Evolutionary conservation across 2,329 filamentous ascomycete genomes (phyloP), one percentile per base, ranked within the genome.

Genomic region (Calonectria fujianensis): DNA sequence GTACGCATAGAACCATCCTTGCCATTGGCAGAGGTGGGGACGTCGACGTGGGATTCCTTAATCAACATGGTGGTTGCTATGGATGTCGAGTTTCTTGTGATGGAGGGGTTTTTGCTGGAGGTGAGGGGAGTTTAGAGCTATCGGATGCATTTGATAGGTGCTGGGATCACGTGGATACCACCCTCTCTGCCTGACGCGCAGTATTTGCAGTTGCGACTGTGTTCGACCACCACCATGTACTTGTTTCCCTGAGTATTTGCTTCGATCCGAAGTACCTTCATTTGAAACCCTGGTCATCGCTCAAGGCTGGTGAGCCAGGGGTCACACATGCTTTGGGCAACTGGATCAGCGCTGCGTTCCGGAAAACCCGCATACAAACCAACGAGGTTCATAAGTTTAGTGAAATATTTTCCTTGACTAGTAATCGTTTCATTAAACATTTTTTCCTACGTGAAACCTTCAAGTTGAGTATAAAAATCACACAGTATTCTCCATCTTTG

Each of bases 1-100:
- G 77, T 82, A 90, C 90, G 88, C 90, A 91, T 91, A 35, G 87
- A 83, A 74, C 86, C 86, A 76, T 90, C 87, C 81, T 89, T 90
- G 80, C 89, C 89, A 82, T 90, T 87, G 83, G 86, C 89, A 77
- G 82, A 85, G 63, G 86, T 88, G 73, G 85, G 83, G 73, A 91
- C 88, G 78, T 91, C 90, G 74, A 85, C 84, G 80, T 89, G 85
- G 77, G 84, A 88, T 80, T 91, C 90, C 50, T 89, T 87, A 82
- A 91, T 88, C 80, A 91, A 83, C 90, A 91, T 91, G 74, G 48
- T 81, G 77, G 48, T 24, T 37, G 24, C 5, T 39, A 13, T 32
- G 39, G 39, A 13, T 41, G 10, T 2, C n/a, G 39, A 27, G 31
- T 29, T 65, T 65, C 61, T 27, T 50, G 18, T 50, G 61, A 50